Evolutionary conservation across 176 grass and related monocot genomes (phyloP).

Genomic region (Avena eriantha): DNA sequence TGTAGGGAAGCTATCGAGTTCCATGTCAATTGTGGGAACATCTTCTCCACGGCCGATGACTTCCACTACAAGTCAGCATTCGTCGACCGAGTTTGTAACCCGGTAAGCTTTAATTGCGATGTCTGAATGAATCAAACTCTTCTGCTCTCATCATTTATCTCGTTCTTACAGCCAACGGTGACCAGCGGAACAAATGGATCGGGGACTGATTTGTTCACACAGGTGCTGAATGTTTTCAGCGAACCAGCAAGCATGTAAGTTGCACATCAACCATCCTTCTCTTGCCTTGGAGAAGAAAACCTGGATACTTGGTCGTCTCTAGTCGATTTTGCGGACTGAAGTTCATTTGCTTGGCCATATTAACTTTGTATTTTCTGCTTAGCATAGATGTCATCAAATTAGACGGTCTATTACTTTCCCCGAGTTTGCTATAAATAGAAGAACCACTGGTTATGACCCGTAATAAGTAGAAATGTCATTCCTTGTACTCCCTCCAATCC

Average conservation of each 20-base stretch:
- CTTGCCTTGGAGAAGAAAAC: conserved; percentile 14
- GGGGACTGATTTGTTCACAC: conserved; percentile 57
- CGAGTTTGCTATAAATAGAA: no score
- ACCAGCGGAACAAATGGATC: conserved; percentile 44
- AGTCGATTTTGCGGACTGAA: background rate
- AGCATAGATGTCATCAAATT: conserved; percentile 20
- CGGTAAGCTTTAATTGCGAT: background rate
- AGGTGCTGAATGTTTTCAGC: conserved; percentile 68
- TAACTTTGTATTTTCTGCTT: background rate
- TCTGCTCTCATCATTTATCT: conserved; percentile 18
- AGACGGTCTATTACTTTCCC: no score
- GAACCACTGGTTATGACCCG: no score
- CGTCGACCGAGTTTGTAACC: no score
- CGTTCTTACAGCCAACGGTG: conserved; percentile 33
- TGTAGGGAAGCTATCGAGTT: conserved; percentile 72
- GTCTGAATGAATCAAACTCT: background rate
- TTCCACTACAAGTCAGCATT: conserved; percentile 72
- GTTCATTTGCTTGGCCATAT: background rate
- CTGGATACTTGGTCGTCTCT: background rate
- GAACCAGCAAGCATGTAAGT: conserved; percentile 87
- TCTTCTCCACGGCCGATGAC: conserved; percentile 89
- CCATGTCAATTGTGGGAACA: conserved; percentile 57
- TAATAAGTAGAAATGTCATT: background rate
- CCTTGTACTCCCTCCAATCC: background rate
- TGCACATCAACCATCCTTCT: background rate